Conservation (phyloP, 768 basidiomycete genomes). For the Hortiboletus flavorubellus region DNA sequence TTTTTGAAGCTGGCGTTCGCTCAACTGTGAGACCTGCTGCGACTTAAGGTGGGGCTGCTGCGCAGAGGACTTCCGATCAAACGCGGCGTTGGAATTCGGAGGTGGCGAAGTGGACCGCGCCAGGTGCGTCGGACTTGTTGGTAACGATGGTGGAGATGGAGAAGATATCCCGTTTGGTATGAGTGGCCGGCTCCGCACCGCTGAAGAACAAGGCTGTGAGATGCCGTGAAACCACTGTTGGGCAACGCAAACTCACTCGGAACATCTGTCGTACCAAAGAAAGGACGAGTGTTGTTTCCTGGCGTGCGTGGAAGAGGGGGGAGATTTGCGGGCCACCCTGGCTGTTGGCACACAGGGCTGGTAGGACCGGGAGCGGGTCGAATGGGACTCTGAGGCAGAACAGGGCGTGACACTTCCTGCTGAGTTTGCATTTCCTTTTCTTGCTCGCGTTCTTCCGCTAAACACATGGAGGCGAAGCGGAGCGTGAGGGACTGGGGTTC, state of each 20-base stretch:
- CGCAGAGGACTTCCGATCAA: conserved; percentile 21
- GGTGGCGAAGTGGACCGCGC: conserved; percentile 15
- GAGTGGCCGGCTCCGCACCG: conserved; percentile 1
- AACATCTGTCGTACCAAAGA: conserved; percentile 12
- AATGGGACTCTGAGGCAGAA: conserved; percentile 13
- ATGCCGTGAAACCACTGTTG: not conserved
- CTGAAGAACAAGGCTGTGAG: conserved; percentile 7
- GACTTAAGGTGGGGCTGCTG: conserved; percentile 11
- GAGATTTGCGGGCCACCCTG: conserved; percentile 21
- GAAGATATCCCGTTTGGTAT: conserved; percentile 14
- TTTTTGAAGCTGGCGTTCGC: conserved; percentile 25
- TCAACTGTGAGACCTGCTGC: conserved; percentile 18
- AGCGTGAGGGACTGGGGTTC: conserved; percentile 30
- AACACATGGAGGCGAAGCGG: conserved; percentile 30
- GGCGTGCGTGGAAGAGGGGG: conserved; percentile 31
- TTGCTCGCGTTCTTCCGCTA: conserved; percentile 22
- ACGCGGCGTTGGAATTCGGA: conserved; percentile 17
- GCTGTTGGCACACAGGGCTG: conserved; percentile 19
- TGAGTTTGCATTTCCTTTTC: conserved; percentile 13
- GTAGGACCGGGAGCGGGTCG: conserved; percentile 4
- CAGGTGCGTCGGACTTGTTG: conserved; percentile 21
- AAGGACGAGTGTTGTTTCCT: conserved; percentile 8
- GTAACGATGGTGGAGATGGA: conserved; percentile 15
- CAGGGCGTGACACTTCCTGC: not conserved
- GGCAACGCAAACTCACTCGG: conserved; percentile 11